Evolutionary conservation across 495 filamentous ascomycete species (phyloP).

Genomic region (Xylaria telfairii): DNA sequence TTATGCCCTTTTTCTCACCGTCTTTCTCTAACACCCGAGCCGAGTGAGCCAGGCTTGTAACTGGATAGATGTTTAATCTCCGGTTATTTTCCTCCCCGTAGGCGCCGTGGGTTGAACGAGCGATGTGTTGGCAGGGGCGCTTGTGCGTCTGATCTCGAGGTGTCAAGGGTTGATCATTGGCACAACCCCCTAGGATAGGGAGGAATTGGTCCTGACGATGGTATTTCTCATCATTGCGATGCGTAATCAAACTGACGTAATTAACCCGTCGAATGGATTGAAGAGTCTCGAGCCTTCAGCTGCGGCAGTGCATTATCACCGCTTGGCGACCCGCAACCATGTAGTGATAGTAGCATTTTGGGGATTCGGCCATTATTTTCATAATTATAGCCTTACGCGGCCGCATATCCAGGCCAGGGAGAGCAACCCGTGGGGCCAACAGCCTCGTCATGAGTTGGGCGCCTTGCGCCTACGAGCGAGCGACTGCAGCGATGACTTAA

Average conservation of each 20-base stretch:
- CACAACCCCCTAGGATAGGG: slow-evolving; percentile 13
- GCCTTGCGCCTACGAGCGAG: slow-evolving; percentile 23
- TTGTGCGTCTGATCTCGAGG: slow-evolving; percentile 23
- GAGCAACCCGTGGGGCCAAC: slow-evolving; percentile 8
- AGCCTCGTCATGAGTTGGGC: slow-evolving; percentile 23
- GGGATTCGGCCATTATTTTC: neutral
- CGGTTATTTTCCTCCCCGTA: slow-evolving; percentile 9
- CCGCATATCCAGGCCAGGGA: slow-evolving; percentile 7
- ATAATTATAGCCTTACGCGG: slow-evolving; percentile 25
- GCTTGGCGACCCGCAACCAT: slow-evolving; percentile 22
- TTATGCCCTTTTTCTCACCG: slow-evolving; percentile 25
- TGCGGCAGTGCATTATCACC: slow-evolving; percentile 33
- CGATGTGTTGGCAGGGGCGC: slow-evolving; percentile 35
- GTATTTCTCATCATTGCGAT: slow-evolving; percentile 16
- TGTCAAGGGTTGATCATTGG: slow-evolving; percentile 36
- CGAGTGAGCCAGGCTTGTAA: slow-evolving; percentile 8
- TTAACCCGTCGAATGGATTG: neutral
- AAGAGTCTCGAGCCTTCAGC: slow-evolving; percentile 20
- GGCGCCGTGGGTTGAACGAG: slow-evolving; percentile 33
- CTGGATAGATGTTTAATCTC: slow-evolving; percentile 8
- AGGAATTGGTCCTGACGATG: slow-evolving; percentile 14
- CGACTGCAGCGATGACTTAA: slow-evolving; percentile 19
- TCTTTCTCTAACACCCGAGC: slow-evolving; percentile 25
- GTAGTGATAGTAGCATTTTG: slow-evolving; percentile 1
- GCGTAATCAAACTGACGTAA: neutral